Conservation (phyloP, 441 rosid genomes). For the Gossypium gossypioides region DNA sequence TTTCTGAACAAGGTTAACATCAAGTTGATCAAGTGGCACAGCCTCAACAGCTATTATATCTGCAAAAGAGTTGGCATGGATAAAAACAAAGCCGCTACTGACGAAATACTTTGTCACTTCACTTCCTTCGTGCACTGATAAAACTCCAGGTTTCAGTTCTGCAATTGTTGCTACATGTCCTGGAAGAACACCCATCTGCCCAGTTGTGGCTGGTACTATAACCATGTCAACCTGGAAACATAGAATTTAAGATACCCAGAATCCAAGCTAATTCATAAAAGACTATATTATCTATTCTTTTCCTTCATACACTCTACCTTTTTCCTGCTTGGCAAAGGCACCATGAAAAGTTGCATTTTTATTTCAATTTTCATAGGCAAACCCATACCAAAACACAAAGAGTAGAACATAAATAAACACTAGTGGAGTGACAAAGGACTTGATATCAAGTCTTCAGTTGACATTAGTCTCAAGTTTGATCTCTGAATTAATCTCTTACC, state of each 20-base stretch:
- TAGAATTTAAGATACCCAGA: background rate
- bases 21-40: conserved; percentile 40
- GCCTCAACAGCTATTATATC: conserved; percentile 50
- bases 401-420: background rate
- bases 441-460: no score
- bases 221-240: conserved; percentile 61
- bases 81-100: conserved; percentile 50
- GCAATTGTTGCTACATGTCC: conserved; percentile 56
- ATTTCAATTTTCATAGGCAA: background rate
- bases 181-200: conserved; percentile 61
- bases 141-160: conserved; percentile 49
- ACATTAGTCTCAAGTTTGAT: no score
- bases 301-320: background rate
- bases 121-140: conserved; percentile 50
- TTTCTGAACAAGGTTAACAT: conserved; percentile 36
- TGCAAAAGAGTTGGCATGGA: conserved; percentile 50
- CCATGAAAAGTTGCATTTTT: background rate
- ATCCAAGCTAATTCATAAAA: background rate
- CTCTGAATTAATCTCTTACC: no score
- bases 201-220: conserved; percentile 57
- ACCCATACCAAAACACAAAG: background rate
- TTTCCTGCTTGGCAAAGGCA: background rate
- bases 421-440: no score
- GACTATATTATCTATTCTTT: background rate
- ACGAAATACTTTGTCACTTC: conserved; percentile 37